Conservation (phyloP, 768 basidiomycete genomes). For the Lyophyllum decastes region DNA sequence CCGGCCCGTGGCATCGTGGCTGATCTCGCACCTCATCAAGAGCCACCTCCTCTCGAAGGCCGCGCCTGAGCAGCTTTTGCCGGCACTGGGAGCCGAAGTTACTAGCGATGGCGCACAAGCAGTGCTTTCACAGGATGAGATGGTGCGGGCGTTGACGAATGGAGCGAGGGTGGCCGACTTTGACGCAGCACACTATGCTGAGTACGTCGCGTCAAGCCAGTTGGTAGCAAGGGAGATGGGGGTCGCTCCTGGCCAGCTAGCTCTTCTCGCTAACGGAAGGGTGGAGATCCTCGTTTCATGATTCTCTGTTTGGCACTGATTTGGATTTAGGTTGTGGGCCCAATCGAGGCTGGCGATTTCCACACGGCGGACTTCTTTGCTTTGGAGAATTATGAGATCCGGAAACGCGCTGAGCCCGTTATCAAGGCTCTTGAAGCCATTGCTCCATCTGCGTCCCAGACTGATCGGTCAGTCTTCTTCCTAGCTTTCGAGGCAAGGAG, state of each 20-base stretch:
- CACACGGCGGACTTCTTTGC: slow-evolving; percentile 68
- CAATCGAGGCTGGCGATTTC: slow-evolving; percentile 63
- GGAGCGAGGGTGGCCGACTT: slow-evolving; percentile 35
- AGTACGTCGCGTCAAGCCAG: slow-evolving; percentile 46
- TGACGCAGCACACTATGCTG: slow-evolving; percentile 32
- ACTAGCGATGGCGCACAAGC: slow-evolving; percentile 34
- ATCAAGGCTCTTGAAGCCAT: slow-evolving; percentile 62
- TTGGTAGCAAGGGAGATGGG: slow-evolving; percentile 56
- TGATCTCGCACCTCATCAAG: slow-evolving; percentile 53
- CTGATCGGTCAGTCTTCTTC: slow-evolving; percentile 42
- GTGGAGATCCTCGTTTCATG: neutral
- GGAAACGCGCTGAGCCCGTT: slow-evolving; percentile 69
- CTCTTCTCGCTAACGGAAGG: slow-evolving; percentile 19
- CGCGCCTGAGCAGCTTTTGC: slow-evolving; percentile 39
- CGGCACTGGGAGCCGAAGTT: slow-evolving; percentile 33
- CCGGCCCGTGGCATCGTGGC: slow-evolving; percentile 37
- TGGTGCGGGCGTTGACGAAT: slow-evolving; percentile 33
- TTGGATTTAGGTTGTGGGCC: slow-evolving; percentile 68
- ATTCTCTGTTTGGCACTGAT: slow-evolving; percentile 1
- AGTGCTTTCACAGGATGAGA: slow-evolving; percentile 32
- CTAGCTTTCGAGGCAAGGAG: neutral
- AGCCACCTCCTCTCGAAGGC: slow-evolving; percentile 38
- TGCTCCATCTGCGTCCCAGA: slow-evolving; percentile 33
- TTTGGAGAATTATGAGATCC: slow-evolving; percentile 73
- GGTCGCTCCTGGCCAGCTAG: slow-evolving; percentile 61